Evolutionary conservation across 1,139 yeast species (phyloP).

Genomic region (Lizanozyma gosingica): DNA sequence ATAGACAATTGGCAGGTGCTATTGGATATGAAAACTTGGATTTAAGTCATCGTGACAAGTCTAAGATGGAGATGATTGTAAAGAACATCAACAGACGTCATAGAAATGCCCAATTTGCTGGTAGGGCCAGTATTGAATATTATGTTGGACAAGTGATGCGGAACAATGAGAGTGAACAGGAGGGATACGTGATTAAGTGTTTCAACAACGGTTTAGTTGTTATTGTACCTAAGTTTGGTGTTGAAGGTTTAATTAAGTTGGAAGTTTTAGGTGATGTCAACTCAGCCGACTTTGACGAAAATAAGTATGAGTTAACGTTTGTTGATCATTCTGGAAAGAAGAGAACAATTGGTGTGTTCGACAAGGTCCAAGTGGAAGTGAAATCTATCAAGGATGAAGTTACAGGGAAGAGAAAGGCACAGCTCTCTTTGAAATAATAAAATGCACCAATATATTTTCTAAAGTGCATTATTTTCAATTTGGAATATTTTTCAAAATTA

Average conservation of each 20-base stretch:
- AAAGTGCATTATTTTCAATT: too few relatives aligned
- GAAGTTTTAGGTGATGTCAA: slow-evolving; percentile 64
- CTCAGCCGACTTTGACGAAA: slow-evolving; percentile 68
- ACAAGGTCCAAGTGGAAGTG: slow-evolving; percentile 75
- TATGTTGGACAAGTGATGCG: slow-evolving; percentile 97
- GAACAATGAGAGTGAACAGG: slow-evolving; percentile 62
- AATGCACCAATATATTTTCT: too few relatives aligned
- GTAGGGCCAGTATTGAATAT: slow-evolving; percentile 94
- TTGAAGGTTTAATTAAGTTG: slow-evolving; percentile 83
- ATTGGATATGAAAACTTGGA: slow-evolving; percentile 86
- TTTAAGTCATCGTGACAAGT: slow-evolving; percentile 76
- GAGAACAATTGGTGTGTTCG: slow-evolving; percentile 65
- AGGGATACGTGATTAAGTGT: slow-evolving; percentile 87
- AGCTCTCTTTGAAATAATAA: slow-evolving; percentile 44
- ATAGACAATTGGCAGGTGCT: slow-evolving; percentile 95
- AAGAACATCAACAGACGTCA: slow-evolving; percentile 89
- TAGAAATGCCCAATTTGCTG: slow-evolving; percentile 98
- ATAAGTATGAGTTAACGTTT: slow-evolving; percentile 60
- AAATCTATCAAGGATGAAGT: slow-evolving; percentile 75
- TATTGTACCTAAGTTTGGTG: slow-evolving; percentile 93
- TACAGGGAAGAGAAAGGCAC: slow-evolving; percentile 91
- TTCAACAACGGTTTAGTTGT: slow-evolving; percentile 94
- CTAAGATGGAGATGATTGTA: slow-evolving; percentile 83
- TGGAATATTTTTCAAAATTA: too few relatives aligned
- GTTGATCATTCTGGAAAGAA: slow-evolving; percentile 31